Evolutionary conservation across 1,284 basidiomycete genomes (phyloP).

Genomic region (Sanghuangporus sanghuang): DNA sequence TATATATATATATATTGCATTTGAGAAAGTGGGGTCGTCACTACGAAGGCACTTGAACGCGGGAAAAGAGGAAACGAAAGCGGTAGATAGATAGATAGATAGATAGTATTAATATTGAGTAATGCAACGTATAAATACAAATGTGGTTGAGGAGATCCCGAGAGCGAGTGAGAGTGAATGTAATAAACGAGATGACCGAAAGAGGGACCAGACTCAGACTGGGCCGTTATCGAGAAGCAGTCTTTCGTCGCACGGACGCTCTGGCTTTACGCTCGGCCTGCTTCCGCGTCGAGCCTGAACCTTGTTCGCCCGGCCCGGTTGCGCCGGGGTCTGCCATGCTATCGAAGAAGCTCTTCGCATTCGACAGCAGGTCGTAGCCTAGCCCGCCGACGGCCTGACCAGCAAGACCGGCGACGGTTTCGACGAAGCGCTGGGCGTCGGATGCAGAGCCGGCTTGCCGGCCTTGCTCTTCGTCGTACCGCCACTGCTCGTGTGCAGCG

Average conservation of each 20-base stretch:
- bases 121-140: constrained; percentile 5
- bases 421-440: constrained; percentile 38
- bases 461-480: constrained; percentile 37
- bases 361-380: constrained; percentile 23
- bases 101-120: neutral
- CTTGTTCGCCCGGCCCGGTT: constrained; percentile 7
- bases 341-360: constrained; percentile 36
- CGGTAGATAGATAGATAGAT: too few relatives aligned
- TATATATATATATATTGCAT: neutral
- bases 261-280: constrained; percentile 13
- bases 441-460: constrained; percentile 22
- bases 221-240: constrained; percentile 4
- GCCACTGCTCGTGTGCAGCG: constrained; percentile 53
- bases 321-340: constrained; percentile 28
- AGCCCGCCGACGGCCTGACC: constrained; percentile 24
- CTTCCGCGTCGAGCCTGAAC: neutral
- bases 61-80: neutral
- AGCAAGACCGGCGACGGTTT: constrained; percentile 38
- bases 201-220: neutral
- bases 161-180: neutral
- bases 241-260: neutral
- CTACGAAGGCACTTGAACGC: neutral
- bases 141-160: neutral
- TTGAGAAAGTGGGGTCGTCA: neutral
- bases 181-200: neutral